phyloP scores from a whole-genome alignment of 2,329 filamentous ascomycete genomes.

The Escovopsis sp. region DNA sequence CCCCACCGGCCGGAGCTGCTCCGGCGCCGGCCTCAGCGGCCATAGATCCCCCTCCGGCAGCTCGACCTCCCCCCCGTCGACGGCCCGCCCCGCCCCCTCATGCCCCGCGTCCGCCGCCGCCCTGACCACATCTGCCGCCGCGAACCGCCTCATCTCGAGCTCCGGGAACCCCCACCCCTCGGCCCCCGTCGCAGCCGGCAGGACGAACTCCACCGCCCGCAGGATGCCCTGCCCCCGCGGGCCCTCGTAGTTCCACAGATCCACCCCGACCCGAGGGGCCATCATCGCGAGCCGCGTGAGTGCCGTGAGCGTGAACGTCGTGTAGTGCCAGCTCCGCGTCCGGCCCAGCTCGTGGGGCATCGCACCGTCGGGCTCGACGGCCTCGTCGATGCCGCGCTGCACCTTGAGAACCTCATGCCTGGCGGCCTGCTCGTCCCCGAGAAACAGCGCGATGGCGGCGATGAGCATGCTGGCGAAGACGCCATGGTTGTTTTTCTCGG shows the following conservation, averaged over 20 bases:
- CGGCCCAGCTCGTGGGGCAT: conserved; percentile 2
- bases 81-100: background rate
- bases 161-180: background rate
- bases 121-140: conserved; percentile 3
- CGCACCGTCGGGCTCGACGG: conserved; percentile 1
- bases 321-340: conserved; percentile 5
- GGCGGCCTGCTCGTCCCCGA: conserved; percentile 1
- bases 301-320: conserved; percentile 2
- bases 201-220: conserved; percentile 2
- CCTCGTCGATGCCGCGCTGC: background rate
- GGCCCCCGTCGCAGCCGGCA: conserved; percentile 1
- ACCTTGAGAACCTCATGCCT: background rate
- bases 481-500: conserved; percentile 4
- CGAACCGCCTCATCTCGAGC: conserved; percentile 1
- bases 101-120: conserved; percentile 3
- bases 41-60: conserved; percentile 2
- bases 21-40: conserved; percentile 2
- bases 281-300: conserved; percentile 4
- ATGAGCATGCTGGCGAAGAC: conserved; percentile 2
- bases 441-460: conserved; percentile 3
- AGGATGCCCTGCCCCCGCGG: conserved; percentile 1
- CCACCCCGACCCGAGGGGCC: conserved; percentile 1
- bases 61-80: background rate
- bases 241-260: conserved; percentile 3
- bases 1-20: conserved; percentile 2